Base-by-base conservation (phyloP, 2,329 filamentous ascomycete genomes). In the Alternaria longipes region DNA sequence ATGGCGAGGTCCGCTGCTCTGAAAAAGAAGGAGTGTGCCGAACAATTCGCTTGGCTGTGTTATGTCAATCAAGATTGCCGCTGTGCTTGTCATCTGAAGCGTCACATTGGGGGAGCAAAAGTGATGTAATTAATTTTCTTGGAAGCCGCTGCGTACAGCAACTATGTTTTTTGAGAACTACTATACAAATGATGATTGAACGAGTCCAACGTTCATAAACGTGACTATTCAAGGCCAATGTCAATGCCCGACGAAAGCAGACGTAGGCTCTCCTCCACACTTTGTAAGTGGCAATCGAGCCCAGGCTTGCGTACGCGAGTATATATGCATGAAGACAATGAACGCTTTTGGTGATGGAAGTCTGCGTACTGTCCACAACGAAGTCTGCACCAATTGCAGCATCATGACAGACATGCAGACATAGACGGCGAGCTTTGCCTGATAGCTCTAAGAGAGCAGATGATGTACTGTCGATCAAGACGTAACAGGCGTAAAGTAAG, bases 311-410 rank as follows among this genome's bases (percentile, higher is more conserved):
- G 41, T 57, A n/a, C 30, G 14, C 38, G 32, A 58, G 52, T 38
- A 49, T 62, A 52, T 40, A 34, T 32, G 60, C 59, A 50, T 50
- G 50, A 53, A 62, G 54, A 44, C 47, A 56, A 56, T 32, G 46
- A 58, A 64, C 41, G 41, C 58, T 61, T 59, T 64, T 64, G 47
- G 30, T 53, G 38, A 47, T 34, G 38, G 8, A 53, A 50, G 24
- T 45, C 51, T 46, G n/a, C 18, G 40, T 11, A 26, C n/a, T 44
- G 49, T 45, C 53, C 42, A 45, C 40, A 20, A 50, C 34, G 8
- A 54, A 30, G 53, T 36, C 54, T 56, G 22, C 50, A 49, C 41
- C 40, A 26, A n/a, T 46, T 28, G 32, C 47, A 24, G 30, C 22
- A 24, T 36, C 52, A 60, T 54, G 38, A 22, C 40, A 56, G 46